Evolutionary conservation across 345 rosid species (phyloP).

Genomic region (Brassica juncea): DNA sequence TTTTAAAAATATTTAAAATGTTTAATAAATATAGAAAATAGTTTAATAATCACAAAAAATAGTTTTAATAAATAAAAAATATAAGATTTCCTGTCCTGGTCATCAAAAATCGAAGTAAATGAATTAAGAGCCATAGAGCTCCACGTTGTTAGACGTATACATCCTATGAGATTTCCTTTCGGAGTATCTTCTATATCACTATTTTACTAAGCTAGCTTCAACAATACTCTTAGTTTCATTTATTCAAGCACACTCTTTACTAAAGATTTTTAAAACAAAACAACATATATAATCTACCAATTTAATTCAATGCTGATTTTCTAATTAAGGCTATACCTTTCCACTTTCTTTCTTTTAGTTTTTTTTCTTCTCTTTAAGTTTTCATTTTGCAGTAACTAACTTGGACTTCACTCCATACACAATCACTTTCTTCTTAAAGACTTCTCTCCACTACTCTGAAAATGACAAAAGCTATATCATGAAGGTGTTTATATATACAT

Average conservation of each 20-base stretch:
- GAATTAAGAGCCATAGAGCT: slow-evolving; percentile 15
- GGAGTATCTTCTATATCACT: slow-evolving; percentile 16
- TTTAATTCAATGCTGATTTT: slow-evolving; percentile 31
- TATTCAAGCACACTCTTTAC: slow-evolving; percentile 35
- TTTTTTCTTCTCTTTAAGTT: slow-evolving; percentile 6
- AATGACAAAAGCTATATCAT: slow-evolving; percentile 28
- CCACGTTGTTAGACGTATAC: background rate
- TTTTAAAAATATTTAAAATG: no score
- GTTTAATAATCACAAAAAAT: no score
- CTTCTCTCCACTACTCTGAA: slow-evolving; percentile 31
- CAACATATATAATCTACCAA: slow-evolving; percentile 5
- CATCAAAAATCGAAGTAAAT: slow-evolving; percentile 20
- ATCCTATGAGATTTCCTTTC: slow-evolving; percentile 22
- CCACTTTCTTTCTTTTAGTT: slow-evolving; percentile 15
- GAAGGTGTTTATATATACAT: background rate
- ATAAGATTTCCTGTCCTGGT: background rate
- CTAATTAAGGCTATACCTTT: slow-evolving; percentile 31
- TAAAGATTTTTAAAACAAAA: background rate
- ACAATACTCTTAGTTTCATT: slow-evolving; percentile 37
- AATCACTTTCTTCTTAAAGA: slow-evolving; percentile 40
- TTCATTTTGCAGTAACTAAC: slow-evolving; percentile 32
- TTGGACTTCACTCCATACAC: slow-evolving; percentile 38
- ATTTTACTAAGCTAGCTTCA: slow-evolving; percentile 35
- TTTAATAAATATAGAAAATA: no score
- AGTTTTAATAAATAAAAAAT: no score